These are phyloP conservation scores for Fusarium mangiferae DNA, from an alignment of 2,329 filamentous ascomycete genomes.

Conservation along the genomic window DNA sequence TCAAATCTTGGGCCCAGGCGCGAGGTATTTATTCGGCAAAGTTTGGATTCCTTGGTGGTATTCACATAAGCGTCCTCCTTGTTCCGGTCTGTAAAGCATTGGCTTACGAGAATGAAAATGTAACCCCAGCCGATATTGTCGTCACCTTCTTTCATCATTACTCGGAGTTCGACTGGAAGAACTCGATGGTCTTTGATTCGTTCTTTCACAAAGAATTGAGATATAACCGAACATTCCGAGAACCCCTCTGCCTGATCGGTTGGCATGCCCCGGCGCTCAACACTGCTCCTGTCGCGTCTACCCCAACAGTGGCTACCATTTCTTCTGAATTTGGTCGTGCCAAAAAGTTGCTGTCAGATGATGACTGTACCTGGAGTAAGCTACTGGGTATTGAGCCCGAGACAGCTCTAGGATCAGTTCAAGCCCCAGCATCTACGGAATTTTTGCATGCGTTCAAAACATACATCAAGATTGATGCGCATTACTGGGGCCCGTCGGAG, in stretches of 20 bases:
- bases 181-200: slow-evolving; percentile 66
- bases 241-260: slow-evolving; percentile 71
- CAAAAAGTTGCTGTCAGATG: slow-evolving; percentile 50
- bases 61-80: slow-evolving; percentile 72
- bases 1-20: slow-evolving; percentile 70
- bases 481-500: slow-evolving; percentile 71
- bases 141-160: slow-evolving; percentile 73
- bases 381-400: slow-evolving; percentile 48
- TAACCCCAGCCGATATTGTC: slow-evolving; percentile 63
- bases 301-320: slow-evolving; percentile 62
- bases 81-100: slow-evolving; percentile 68
- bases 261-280: slow-evolving; percentile 72
- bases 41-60: slow-evolving; percentile 73
- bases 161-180: slow-evolving; percentile 67
- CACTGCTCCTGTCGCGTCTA: slow-evolving; percentile 64
- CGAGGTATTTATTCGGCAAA: slow-evolving; percentile 72
- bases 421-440: slow-evolving; percentile 48
- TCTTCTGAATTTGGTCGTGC: slow-evolving; percentile 63
- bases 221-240: slow-evolving; percentile 66
- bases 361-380: slow-evolving; percentile 54
- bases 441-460: slow-evolving; percentile 64
- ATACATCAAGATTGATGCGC: slow-evolving; percentile 70
- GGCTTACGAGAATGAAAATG: slow-evolving; percentile 46
- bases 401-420: neutral
- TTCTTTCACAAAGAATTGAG: slow-evolving; percentile 64